These are phyloP conservation scores for Metschnikowia chrysomelidarum DNA, from an alignment of 805 yeast genomes.

Conservation along the genomic window DNA sequence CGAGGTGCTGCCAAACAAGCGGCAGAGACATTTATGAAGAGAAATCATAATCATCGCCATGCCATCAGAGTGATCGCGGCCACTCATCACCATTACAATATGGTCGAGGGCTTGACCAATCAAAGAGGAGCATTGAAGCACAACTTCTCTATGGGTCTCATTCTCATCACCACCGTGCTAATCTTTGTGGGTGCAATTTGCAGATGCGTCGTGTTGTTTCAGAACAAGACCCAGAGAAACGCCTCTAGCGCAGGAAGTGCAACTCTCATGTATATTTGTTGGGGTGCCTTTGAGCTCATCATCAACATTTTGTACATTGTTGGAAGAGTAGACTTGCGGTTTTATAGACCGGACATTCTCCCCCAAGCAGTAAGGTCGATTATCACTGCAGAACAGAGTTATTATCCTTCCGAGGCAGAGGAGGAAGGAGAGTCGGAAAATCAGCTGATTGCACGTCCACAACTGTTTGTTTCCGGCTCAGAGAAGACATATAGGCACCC, in stretches of 20 bases:
- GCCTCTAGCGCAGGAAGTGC: constrained; percentile 32
- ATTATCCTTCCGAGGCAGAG: constrained; percentile 31
- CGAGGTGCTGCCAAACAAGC: constrained; percentile 51
- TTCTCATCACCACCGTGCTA: constrained; percentile 46
- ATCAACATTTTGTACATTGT: constrained; percentile 56
- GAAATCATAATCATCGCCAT: constrained; percentile 47
- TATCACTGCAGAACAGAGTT: constrained; percentile 42
- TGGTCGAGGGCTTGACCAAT: constrained; percentile 40
- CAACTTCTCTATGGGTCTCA: constrained; percentile 48
- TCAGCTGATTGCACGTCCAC: constrained; percentile 2
- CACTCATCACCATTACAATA: constrained; percentile 41
- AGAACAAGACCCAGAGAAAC: constrained; percentile 22
- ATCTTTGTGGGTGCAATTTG: constrained; percentile 50
- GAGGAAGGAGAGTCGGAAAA: constrained; percentile 20
- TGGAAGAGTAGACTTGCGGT: constrained; percentile 71
- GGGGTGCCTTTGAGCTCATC: constrained; percentile 65
- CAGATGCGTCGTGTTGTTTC: constrained; percentile 50
- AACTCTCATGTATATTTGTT: constrained; percentile 61
- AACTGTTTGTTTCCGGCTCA: constrained; percentile 11
- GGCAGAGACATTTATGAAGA: constrained; percentile 42
- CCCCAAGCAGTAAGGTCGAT: constrained; percentile 39
- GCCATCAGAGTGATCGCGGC: constrained; percentile 64
- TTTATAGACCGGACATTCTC: constrained; percentile 71
- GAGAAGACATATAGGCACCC: constrained; percentile 12
- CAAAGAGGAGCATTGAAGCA: constrained; percentile 46